phyloP scores from a whole-genome alignment of 352 stramenopile species.

The Globisporangium iwayamae region DNA sequence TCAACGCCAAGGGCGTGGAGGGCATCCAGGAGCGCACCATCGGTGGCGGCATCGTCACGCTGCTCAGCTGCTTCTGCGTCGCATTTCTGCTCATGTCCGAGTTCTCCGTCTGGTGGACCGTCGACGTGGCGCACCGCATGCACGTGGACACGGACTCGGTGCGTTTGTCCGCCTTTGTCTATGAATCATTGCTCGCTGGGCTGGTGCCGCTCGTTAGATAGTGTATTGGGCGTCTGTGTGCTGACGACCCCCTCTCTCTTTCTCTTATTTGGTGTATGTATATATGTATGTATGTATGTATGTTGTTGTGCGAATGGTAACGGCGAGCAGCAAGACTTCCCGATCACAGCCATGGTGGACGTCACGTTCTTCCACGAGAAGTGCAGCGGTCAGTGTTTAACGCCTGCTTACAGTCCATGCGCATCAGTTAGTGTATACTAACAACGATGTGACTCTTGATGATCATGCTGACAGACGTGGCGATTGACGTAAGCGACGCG shows the following conservation, averaged over 20 bases:
- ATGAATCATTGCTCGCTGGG: not conserved
- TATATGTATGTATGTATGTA: not conserved
- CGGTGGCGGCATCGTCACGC: constrained; percentile 75
- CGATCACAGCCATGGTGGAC: constrained; percentile 79
- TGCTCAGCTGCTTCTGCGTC: constrained; percentile 73
- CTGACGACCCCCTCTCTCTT: not conserved
- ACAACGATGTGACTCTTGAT: not conserved
- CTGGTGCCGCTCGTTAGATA: not conserved
- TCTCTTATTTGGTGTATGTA: not conserved
- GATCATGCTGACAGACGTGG: constrained; percentile 45
- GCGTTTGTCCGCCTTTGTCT: constrained; percentile 17
- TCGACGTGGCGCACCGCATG: constrained; percentile 84
- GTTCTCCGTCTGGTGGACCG: constrained; percentile 82
- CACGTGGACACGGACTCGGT: constrained; percentile 82
- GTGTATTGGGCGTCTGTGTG: not conserved
- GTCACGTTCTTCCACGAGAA: constrained; percentile 79
- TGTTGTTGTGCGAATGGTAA: not conserved
- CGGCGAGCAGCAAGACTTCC: constrained; percentile 64
- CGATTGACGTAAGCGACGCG: constrained; percentile 79
- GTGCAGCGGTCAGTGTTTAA: constrained; percentile 44
- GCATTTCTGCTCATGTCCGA: constrained; percentile 79
- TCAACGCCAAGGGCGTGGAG: constrained; percentile 87
- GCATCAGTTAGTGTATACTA: not conserved
- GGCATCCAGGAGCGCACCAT: constrained; percentile 88
- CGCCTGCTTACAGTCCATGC: not conserved